Conservation (phyloP, 2,329 filamentous ascomycete genomes). For the Penicillium glabrum region DNA sequence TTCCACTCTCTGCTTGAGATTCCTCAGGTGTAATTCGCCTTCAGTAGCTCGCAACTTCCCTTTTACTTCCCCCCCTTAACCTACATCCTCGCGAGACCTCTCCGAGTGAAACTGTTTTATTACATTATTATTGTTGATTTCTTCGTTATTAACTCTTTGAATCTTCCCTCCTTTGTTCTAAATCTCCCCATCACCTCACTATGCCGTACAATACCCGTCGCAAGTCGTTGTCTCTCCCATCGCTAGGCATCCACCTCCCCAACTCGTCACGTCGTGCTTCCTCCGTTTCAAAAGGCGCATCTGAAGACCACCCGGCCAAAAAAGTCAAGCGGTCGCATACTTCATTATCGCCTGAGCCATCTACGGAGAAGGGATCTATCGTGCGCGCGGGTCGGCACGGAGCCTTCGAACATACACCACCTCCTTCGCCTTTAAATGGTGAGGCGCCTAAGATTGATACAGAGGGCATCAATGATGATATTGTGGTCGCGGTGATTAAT, state of each 20-base stretch:
- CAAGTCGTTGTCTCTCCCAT: slow-evolving; percentile 90
- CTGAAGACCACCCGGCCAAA: slow-evolving; percentile 60
- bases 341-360: slow-evolving; percentile 43
- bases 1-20: slow-evolving; percentile 6
- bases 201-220: slow-evolving; percentile 98
- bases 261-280: slow-evolving; percentile 60
- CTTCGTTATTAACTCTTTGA: slow-evolving; percentile 6
- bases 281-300: slow-evolving; percentile 61
- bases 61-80: slow-evolving; percentile 12
- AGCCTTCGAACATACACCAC: slow-evolving; percentile 72
- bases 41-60: slow-evolving; percentile 21
- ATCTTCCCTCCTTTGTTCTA: slow-evolving; percentile 16
- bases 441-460: slow-evolving; percentile 66
- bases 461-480: slow-evolving; percentile 87
- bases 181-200: slow-evolving; percentile 29
- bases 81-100: slow-evolving; percentile 6
- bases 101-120: slow-evolving; percentile 11
- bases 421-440: slow-evolving; percentile 66
- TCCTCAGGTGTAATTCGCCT: slow-evolving; percentile 21
- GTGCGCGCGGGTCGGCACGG: slow-evolving; percentile 43
- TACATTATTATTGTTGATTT: slow-evolving; percentile 14
- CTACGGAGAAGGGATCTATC: slow-evolving; percentile 25
- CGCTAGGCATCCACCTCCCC: slow-evolving; percentile 84
- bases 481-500: slow-evolving; percentile 85
- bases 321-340: slow-evolving; percentile 76